Evolutionary conservation across 2,329 filamentous ascomycete genomes (phyloP), one percentile per base, ranked within the genome.

Genomic region (Aspergillus thermomutatus): DNA sequence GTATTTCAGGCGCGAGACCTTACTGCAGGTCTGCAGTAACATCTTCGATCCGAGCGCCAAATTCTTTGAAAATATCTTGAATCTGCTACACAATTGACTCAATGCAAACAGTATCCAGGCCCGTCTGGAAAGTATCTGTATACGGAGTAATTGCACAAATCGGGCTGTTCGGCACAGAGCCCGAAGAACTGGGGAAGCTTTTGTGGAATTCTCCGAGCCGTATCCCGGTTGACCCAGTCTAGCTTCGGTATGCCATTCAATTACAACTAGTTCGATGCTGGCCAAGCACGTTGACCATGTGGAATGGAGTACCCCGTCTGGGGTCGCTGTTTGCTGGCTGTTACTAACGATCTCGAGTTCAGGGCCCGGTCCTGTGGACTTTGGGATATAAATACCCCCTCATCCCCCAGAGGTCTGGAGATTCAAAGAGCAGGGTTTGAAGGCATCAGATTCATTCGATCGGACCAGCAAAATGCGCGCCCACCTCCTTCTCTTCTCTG

Each of bases 401-500:
- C 1, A 17, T 17, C 19, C 26, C 17, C 40, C 37, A 3, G 53
- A 21, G 26, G 11, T 37, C 25, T 51, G n/a, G 25, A 5, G 4
- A 5, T 1, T 11, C 11, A 1, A 10, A 14, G 28, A 4, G 28
- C 1, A 3, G 28, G 17, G 17, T 34, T 14, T 17, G 1, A 34
- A 34, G 9, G 31, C 31, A 26, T 26, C 50, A 21, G n/a, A 6
- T 26, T 5, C 3, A 26, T 19, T 25, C 50, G 31, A 27, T 27
- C 19, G 17, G 37, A 37, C 23, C 5, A 52, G 14, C 53, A 50
- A 17, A 9, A 59, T 59, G 57, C 34, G 27, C n/a, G 10, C 41
- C 1, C 1, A 34, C 4, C n/a, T 40, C 23, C n/a, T 55, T 4
- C 26, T 58, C 28, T 14, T 58, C 10, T 47, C 50, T 48, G 47